These are phyloP conservation scores for Stylonectria norvegica DNA, from an alignment of 2,329 filamentous ascomycete genomes.

Conservation along the genomic window DNA sequence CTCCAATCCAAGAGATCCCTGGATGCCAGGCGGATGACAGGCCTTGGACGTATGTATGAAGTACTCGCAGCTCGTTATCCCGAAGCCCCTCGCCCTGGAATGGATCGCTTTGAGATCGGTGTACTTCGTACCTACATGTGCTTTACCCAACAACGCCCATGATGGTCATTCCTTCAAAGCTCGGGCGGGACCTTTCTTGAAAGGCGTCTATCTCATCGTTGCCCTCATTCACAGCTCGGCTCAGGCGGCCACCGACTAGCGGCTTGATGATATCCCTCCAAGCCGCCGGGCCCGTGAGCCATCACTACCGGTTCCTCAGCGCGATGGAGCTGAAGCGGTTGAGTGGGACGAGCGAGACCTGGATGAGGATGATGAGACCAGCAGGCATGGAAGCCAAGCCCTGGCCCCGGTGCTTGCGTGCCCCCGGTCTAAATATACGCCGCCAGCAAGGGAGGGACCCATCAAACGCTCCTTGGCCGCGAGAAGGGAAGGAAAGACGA, in stretches of 20 bases:
- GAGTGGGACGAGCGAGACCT: neutral
- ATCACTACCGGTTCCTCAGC: neutral
- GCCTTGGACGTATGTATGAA: neutral
- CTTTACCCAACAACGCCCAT: too few species aligned
- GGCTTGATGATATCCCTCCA: neutral
- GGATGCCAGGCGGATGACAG: neutral
- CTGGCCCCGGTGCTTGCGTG: neutral
- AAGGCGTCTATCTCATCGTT: neutral
- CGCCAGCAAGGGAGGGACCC: neutral
- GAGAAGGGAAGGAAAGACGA: too few species aligned
- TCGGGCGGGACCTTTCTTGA: too few species aligned
- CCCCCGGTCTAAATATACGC: neutral
- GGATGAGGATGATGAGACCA: slow-evolving; percentile 1
- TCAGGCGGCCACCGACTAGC: neutral
- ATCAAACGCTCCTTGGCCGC: neutral
- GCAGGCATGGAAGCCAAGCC: too few species aligned
- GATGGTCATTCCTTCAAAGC: too few species aligned
- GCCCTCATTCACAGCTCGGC: neutral
- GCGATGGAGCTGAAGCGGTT: neutral
- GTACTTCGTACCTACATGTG: too few species aligned
- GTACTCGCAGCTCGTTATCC: neutral
- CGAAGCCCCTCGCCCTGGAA: neutral
- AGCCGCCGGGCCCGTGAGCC: neutral
- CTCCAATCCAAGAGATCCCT: neutral
- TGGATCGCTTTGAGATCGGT: neutral